These are phyloP conservation scores for Fusarium sp. DNA, from an alignment of 2,329 filamentous ascomycete genomes.

Conservation along the genomic window DNA sequence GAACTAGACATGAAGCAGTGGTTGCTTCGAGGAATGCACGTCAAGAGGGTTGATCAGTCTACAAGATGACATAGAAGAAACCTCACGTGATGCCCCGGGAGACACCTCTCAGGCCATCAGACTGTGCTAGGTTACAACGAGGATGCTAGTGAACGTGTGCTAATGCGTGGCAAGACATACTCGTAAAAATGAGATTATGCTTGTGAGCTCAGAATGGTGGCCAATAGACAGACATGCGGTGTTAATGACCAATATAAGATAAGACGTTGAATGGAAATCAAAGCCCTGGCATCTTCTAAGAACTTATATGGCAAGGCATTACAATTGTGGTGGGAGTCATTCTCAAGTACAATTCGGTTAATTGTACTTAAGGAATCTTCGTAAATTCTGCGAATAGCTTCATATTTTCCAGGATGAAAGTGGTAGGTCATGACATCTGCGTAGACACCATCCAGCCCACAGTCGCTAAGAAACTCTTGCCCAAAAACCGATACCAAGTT, in stretches of 20 bases:
- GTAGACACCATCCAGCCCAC: not conserved
- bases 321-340: not conserved
- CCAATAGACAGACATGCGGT: not conserved
- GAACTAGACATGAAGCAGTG: not conserved
- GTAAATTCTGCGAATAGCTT: not conserved
- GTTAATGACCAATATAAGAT: not conserved
- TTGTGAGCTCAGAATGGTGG: not conserved
- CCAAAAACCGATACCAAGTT: accelerated
- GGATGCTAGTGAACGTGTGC: not conserved
- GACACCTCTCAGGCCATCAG: not conserved
- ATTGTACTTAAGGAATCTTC: not conserved
- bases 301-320: not conserved
- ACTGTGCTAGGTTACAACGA: not conserved
- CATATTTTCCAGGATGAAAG: not conserved
- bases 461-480: not conserved
- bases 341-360: too few species aligned
- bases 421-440: not conserved
- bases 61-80: not conserved
- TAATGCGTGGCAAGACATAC: not conserved
- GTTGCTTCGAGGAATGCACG: not conserved
- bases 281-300: not conserved
- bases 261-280: not conserved
- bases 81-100: not conserved
- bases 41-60: not conserved
- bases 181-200: not conserved